These are phyloP conservation scores for Cladosporium sp. DNA, from an alignment of 2,329 filamentous ascomycete genomes.

Conservation along the genomic window DNA sequence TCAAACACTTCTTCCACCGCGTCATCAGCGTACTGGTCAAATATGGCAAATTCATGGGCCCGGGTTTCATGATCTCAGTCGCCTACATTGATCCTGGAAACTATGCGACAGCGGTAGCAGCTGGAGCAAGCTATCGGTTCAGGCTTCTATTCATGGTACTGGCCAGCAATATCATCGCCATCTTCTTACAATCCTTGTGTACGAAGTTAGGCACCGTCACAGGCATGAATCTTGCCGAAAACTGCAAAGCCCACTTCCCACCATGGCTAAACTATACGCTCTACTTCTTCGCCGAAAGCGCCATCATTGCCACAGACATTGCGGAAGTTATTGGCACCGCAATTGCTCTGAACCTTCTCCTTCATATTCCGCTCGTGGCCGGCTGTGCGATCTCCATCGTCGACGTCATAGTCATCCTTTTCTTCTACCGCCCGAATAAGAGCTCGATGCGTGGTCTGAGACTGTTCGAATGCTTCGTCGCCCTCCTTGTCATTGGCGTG, in stretches of 20 bases:
- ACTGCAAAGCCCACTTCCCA: slow-evolving; percentile 47
- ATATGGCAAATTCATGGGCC: slow-evolving; percentile 57
- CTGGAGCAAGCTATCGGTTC: slow-evolving; percentile 63
- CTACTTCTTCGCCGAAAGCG: slow-evolving; percentile 52
- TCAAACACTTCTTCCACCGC: slow-evolving; percentile 5
- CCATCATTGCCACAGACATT: slow-evolving; percentile 57
- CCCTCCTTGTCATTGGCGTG: slow-evolving; percentile 61
- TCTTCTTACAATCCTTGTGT: slow-evolving; percentile 64
- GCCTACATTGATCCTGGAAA: slow-evolving; percentile 55
- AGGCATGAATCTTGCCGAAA: slow-evolving; percentile 47
- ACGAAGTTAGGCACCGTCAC: slow-evolving; percentile 54
- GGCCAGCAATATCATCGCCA: slow-evolving; percentile 66
- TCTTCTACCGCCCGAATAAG: slow-evolving; percentile 60
- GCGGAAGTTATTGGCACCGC: slow-evolving; percentile 66
- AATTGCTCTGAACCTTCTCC: slow-evolving; percentile 64
- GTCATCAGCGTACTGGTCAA: slow-evolving; percentile 35
- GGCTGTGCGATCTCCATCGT: slow-evolving; percentile 65
- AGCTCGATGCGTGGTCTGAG: slow-evolving; percentile 56
- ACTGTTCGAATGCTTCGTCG: slow-evolving; percentile 62
- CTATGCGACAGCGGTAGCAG: slow-evolving; percentile 66
- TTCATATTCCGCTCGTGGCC: slow-evolving; percentile 61
- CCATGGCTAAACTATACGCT: slow-evolving; percentile 52
- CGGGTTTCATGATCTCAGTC: slow-evolving; percentile 59
- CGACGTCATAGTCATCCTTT: slow-evolving; percentile 63
- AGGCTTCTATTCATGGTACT: slow-evolving; percentile 64